A percentile compares a stretch with the other conserved stretches of the same genome.
These are phyloP conservation scores for Aristolochia californica DNA, from an alignment of 164 flowering plant species.

Conservation along the genomic window DNA sequence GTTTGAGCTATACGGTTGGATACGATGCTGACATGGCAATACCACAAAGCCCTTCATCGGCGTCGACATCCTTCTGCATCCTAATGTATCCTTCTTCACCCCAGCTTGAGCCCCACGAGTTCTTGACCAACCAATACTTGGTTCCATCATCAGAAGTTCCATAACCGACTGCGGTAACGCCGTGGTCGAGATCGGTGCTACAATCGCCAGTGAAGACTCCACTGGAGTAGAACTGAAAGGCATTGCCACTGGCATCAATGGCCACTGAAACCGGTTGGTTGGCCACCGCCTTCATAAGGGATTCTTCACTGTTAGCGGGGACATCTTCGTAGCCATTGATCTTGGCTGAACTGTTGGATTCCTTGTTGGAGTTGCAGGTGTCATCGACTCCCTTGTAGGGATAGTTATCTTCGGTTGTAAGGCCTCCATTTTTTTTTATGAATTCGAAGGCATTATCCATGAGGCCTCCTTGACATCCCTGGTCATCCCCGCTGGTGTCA, in stretches of 20 bases:
- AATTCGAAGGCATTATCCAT: constrained; percentile 20
- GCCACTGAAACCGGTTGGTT: constrained; percentile 11
- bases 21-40: constrained; percentile 24
- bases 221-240: constrained; percentile 9
- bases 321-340: constrained; percentile 7
- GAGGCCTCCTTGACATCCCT: constrained; percentile 16
- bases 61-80: constrained; percentile 12
- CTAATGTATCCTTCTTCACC: constrained; percentile 21
- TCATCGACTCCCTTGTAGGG: constrained; percentile 22
- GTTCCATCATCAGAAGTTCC: constrained; percentile 15
- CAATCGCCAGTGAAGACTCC: constrained; percentile 11
- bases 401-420: constrained; percentile 20
- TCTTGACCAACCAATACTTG: constrained; percentile 24
- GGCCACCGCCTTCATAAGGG: constrained; percentile 7
- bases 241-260: constrained; percentile 6
- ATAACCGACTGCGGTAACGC: constrained; percentile 19
- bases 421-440: constrained; percentile 16
- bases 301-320: constrained; percentile 5
- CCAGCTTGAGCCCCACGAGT: constrained; percentile 23
- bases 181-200: constrained; percentile 17
- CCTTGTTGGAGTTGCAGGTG: constrained; percentile 4
- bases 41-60: constrained; percentile 22
- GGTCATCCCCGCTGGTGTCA: constrained; percentile 4
- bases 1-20: too few species aligned
- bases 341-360: neutral